Base-by-base conservation (phyloP, 176 grass and related monocot genomes). In the Tuctoria greenei region DNA sequence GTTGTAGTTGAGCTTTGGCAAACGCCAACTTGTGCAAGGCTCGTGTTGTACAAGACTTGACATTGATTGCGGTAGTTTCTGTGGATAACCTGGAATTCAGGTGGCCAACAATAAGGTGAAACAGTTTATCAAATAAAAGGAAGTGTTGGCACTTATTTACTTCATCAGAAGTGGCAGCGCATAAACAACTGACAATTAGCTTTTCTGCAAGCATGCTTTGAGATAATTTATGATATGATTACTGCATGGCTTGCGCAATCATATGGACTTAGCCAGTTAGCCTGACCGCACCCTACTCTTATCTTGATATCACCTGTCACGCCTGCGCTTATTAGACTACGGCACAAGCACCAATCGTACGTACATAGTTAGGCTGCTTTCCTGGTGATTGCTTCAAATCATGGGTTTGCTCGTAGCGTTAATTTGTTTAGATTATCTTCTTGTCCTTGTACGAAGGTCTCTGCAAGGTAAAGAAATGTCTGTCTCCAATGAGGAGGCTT, bases 1-100 rank as follows among this genome's bases (percentile, higher is more conserved):
- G 28, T 8, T 67, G 9, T n/a, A 45, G 59, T 47, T 46, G 78
- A 86, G 64, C 36, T 37, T 65, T 58, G 20, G 45, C 56, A 76
- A 70, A 61, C 25, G 31, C 14, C 4, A 72, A 6, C 15, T 36
- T 73, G n/a, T n/a, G n/a, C n/a, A n/a, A n/a, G n/a, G n/a, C n/a
- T n/a, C n/a, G n/a, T n/a, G 61, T 54, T 74, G 80, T 83, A 74
- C 25, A 7, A 69, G 6, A 82, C 21, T 57, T 55, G 20, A 50
- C 60, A 64, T 4, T 64, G 56, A 64, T 67, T 64, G 55, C 45
- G 4, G 55, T 84, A 17, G 34, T 79, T 50, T 75, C 51, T 75
- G 81, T 88, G 81, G 75, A 84, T 84, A 84, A 72, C 36, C 64
- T 88, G 64, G 49, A 28, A 75, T 26, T 58, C 23, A 26, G 55